These are phyloP conservation scores for Luvunga scandens DNA, from an alignment of 345 rosid species.

Conservation along the genomic window DNA sequence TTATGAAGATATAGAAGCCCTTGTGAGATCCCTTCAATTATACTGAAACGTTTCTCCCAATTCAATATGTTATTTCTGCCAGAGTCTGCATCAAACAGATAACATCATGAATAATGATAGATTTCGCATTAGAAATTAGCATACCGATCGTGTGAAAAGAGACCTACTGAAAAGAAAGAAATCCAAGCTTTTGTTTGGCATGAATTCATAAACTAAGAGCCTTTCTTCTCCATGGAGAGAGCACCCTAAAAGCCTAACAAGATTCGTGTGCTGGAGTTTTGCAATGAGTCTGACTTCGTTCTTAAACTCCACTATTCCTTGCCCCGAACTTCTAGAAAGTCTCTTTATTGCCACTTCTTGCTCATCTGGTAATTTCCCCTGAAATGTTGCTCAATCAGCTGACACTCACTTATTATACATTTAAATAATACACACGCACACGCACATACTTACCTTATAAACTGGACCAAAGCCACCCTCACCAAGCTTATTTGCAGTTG, in stretches of 20 bases:
- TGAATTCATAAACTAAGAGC: neutral
- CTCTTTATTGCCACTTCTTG: conserved; percentile 6
- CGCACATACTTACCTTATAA: too few relatives aligned
- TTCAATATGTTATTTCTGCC: neutral
- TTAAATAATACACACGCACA: neutral
- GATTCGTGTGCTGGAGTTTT: conserved; percentile 11
- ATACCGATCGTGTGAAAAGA: neutral
- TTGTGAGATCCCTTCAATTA: conserved; percentile 18
- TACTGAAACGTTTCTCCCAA: conserved; percentile 13
- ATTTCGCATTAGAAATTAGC: neutral
- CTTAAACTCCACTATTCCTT: conserved; percentile 2
- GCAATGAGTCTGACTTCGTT: conserved; percentile 6
- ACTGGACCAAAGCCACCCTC: too few relatives aligned
- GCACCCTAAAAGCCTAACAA: conserved; percentile 9
- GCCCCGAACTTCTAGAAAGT: conserved; percentile 9
- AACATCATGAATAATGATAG: neutral
- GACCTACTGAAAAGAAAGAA: neutral
- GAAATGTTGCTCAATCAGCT: neutral
- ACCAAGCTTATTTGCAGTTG: too few relatives aligned
- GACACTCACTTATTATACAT: neutral
- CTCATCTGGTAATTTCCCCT: neutral
- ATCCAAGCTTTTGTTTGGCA: conserved; percentile 1
- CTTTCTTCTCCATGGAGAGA: neutral
- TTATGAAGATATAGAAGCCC: conserved; percentile 19
- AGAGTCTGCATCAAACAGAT: neutral